Evolutionary conservation across 2,329 filamentous ascomycete species (phyloP).

Genomic region (Pseudogymnoascus sp.): DNA sequence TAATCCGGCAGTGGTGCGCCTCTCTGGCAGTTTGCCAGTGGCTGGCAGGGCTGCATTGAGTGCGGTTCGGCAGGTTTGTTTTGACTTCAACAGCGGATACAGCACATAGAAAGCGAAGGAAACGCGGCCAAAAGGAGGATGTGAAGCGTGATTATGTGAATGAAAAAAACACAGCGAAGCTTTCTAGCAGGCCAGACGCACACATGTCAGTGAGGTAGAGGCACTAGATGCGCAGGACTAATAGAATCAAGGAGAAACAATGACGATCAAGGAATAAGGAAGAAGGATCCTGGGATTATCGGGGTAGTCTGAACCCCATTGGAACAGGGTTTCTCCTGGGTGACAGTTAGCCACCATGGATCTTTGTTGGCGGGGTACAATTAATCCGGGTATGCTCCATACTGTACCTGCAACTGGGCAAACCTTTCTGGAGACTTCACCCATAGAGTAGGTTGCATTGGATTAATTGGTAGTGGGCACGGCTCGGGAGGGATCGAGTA

Average conservation of each 20-base stretch:
- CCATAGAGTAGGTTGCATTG: background rate
- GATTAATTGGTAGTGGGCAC: conserved; percentile 2
- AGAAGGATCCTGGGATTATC: background rate
- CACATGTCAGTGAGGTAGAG: background rate
- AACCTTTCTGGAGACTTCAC: background rate
- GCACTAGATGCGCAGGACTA: background rate
- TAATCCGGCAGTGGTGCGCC: conserved; percentile 7
- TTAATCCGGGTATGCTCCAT: conserved; percentile 3
- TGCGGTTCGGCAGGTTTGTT: background rate
- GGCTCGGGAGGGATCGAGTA: background rate
- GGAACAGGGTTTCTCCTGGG: background rate
- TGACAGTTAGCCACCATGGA: background rate
- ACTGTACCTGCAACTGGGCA: background rate
- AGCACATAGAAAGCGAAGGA: background rate
- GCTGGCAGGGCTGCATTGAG: background rate
- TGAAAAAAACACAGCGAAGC: background rate
- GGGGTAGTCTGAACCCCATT: background rate
- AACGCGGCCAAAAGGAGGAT: too few species aligned
- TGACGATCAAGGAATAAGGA: background rate
- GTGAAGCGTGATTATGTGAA: background rate
- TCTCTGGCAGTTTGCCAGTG: background rate
- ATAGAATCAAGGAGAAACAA: background rate
- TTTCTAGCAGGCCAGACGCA: background rate
- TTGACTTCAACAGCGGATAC: background rate
- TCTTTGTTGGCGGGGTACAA: background rate